phyloP scores from a whole-genome alignment of 345 rosid genomes.

The Eucalyptus cladocalyx region DNA sequence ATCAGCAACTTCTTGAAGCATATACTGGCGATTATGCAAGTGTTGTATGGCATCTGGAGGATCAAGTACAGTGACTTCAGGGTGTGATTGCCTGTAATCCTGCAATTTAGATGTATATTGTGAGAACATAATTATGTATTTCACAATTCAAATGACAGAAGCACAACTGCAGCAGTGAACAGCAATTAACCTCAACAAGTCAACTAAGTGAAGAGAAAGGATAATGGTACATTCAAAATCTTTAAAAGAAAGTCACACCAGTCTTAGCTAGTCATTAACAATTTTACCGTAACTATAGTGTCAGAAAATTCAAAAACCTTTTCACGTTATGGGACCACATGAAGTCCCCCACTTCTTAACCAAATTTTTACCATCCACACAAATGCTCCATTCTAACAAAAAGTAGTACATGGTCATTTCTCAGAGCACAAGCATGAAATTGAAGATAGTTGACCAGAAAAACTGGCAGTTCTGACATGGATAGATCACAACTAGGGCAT shows the following conservation, averaged over 20 bases:
- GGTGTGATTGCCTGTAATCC: conserved; percentile 61
- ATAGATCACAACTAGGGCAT: neutral
- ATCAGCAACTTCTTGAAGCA: conserved; percentile 78
- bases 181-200: neutral
- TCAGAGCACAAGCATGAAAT: neutral
- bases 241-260: neutral
- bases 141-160: neutral
- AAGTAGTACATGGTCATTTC: neutral
- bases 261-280: neutral
- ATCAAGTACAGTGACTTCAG: conserved; percentile 79
- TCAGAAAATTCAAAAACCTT: neutral
- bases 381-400: neutral
- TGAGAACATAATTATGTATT: neutral
- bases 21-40: conserved; percentile 61
- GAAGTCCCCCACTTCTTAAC: neutral
- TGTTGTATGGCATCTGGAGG: conserved; percentile 81
- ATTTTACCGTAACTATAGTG: neutral
- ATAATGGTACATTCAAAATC: neutral
- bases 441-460: neutral
- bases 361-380: neutral
- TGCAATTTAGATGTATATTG: conserved; percentile 1
- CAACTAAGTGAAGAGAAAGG: neutral
- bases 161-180: neutral
- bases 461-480: neutral
- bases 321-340: neutral